Evolutionary conservation across 345 rosid genomes (phyloP).

Genomic region (Brassica rapa): DNA sequence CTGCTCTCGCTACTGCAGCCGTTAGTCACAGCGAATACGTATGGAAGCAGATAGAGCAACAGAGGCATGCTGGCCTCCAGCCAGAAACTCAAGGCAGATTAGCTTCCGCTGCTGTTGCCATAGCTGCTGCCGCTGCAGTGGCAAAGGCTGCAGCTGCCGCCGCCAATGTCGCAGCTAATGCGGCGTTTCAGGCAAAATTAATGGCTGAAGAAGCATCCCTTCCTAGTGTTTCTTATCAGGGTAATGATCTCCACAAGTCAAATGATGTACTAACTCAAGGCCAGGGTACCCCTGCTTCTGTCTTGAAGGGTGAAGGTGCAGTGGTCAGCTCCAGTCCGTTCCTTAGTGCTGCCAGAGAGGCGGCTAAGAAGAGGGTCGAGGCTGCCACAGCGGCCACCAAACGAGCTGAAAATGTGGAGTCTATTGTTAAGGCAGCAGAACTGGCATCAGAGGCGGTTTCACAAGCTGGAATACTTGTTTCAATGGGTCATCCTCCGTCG

Average conservation of each 20-base stretch:
- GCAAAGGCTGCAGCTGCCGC: slow-evolving; percentile 99
- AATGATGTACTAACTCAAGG: slow-evolving; percentile 44
- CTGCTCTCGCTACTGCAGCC: slow-evolving; percentile 77
- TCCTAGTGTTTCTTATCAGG: slow-evolving; percentile 44
- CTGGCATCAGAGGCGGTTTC: slow-evolving; percentile 92
- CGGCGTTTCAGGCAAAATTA: slow-evolving; percentile 90
- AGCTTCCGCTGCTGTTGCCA: slow-evolving; percentile 85
- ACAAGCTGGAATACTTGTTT: slow-evolving; percentile 88
- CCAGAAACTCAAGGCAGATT: slow-evolving; percentile 65
- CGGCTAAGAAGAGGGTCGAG: slow-evolving; percentile 80
- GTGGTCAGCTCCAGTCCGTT: slow-evolving; percentile 56
- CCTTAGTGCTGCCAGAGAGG: slow-evolving; percentile 76
- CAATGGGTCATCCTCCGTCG: slow-evolving; percentile 73
- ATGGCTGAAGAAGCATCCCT: slow-evolving; percentile 87
- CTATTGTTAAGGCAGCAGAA: slow-evolving; percentile 92
- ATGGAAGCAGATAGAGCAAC: slow-evolving; percentile 74
- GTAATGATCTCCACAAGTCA: slow-evolving; percentile 36
- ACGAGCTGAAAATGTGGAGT: slow-evolving; percentile 90
- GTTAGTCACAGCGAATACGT: slow-evolving; percentile 63
- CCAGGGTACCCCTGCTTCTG: slow-evolving; percentile 59
- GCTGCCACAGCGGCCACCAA: slow-evolving; percentile 90
- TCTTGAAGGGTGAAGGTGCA: slow-evolving; percentile 57
- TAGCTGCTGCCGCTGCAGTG: slow-evolving; percentile 91
- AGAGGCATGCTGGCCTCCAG: slow-evolving; percentile 54
- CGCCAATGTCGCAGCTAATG: slow-evolving; percentile 88